These are phyloP conservation scores for Trichocomaceae sp. DNA, from an alignment of 2,329 filamentous ascomycete genomes.

Conservation along the genomic window DNA sequence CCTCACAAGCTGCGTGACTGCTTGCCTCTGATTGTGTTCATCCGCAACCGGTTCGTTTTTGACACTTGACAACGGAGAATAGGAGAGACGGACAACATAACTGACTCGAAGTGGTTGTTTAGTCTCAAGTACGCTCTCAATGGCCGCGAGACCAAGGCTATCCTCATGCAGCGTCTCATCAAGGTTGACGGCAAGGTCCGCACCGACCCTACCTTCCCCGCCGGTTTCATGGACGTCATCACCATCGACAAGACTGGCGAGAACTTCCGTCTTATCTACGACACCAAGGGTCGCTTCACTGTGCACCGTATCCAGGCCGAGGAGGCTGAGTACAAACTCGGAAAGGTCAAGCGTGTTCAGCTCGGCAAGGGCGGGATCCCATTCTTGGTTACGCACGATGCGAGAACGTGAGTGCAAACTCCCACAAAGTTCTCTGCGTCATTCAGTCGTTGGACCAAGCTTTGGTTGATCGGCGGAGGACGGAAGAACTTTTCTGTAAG, in stretches of 20 bases:
- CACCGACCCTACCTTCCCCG: constrained; percentile 94
- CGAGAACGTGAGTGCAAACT: constrained; percentile 90
- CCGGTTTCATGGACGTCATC: constrained; percentile 99
- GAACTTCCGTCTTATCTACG: constrained; percentile 99
- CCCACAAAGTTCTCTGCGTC: constrained; percentile 67
- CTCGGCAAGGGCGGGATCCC: constrained; percentile 99
- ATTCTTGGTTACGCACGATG: constrained; percentile 99
- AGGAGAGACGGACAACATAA: constrained; percentile 14
- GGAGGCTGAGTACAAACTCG: constrained; percentile 99
- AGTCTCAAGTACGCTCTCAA: constrained; percentile 99
- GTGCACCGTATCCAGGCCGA: constrained; percentile 98
- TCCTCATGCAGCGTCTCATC: constrained; percentile 99
- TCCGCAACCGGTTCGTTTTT: constrained; percentile 59
- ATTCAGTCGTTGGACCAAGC: constrained; percentile 99
- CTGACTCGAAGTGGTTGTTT: constrained; percentile 36
- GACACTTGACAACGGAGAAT: not conserved
- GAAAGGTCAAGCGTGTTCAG: constrained; percentile 99
- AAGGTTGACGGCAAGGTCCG: constrained; percentile 99
- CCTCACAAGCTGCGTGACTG: constrained; percentile 99
- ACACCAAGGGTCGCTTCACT: constrained; percentile 99
- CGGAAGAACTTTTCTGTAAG: constrained; percentile 26
- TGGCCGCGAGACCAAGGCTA: constrained; percentile 92
- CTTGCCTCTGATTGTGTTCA: constrained; percentile 97
- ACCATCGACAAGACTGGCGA: constrained; percentile 99
- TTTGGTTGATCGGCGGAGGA: constrained; percentile 64